Evolutionary conservation across 179 eudicot genomes (phyloP).

Genomic region (Beta corolliflora): DNA sequence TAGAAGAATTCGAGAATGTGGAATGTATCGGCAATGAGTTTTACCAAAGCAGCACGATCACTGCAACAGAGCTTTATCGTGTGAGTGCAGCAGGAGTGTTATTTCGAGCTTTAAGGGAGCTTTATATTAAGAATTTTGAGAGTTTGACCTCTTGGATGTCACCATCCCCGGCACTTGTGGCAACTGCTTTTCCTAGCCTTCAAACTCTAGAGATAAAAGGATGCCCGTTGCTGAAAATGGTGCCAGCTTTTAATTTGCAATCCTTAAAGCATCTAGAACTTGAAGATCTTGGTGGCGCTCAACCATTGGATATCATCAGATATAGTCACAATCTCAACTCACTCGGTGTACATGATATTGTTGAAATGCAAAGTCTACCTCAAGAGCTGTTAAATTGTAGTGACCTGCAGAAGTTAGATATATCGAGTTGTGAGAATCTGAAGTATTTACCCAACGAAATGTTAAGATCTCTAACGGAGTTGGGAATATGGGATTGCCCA

Average conservation of each 20-base stretch:
- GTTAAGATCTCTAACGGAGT: not conserved
- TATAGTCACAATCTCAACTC: constrained; percentile 10
- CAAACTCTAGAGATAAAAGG: not conserved
- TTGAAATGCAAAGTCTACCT: not conserved
- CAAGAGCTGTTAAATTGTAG: constrained; percentile 4
- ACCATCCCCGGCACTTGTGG: not conserved
- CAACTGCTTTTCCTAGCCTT: constrained; percentile 21
- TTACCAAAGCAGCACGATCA: not conserved
- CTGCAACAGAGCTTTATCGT: not conserved
- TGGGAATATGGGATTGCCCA: not conserved
- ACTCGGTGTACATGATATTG: not conserved
- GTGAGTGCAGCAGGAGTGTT: too few relatives aligned
- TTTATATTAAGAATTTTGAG: not conserved
- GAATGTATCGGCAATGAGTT: not conserved
- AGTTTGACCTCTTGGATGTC: constrained; percentile 10
- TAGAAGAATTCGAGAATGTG: not conserved
- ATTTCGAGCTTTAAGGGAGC: constrained; percentile 6
- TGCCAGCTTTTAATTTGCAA: not conserved
- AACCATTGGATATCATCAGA: constrained; percentile 5
- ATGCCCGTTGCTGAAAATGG: not conserved
- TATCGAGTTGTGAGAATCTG: not conserved
- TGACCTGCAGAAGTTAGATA: not conserved
- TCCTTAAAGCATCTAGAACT: not conserved
- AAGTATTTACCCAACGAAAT: constrained; percentile 11
- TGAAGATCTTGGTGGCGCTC: not conserved